Evolutionary conservation across 108 stramenopile species (phyloP).

Genomic region (Parietichytrium sp.): DNA sequence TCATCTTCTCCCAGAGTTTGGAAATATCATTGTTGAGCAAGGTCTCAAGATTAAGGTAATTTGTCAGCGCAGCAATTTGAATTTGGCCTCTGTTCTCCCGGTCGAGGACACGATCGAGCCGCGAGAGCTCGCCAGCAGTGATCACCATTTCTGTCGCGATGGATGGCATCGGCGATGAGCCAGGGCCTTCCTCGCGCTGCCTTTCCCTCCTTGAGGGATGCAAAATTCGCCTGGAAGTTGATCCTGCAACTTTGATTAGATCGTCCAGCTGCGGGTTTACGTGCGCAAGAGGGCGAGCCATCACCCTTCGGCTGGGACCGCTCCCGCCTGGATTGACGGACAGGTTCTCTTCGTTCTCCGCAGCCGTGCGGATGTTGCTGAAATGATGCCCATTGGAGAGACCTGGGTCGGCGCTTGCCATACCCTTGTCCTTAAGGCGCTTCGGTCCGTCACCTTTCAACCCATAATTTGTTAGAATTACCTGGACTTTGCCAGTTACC

Average conservation of each 20-base stretch:
- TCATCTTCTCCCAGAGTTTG: not conserved
- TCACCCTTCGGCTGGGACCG: slow-evolving; percentile 56
- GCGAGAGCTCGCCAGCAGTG: not conserved
- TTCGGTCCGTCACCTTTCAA: slow-evolving; percentile 27
- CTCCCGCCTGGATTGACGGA: not conserved
- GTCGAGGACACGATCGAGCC: not conserved
- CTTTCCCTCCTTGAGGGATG: not conserved
- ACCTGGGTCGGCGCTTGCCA: not conserved
- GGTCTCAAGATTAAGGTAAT: not conserved
- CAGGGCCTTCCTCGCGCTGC: not conserved
- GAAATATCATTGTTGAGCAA: not conserved
- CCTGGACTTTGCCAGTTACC: slow-evolving; percentile 44
- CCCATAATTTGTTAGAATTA: slow-evolving; percentile 48
- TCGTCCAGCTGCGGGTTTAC: slow-evolving; percentile 53
- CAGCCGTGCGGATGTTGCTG: too few species aligned
- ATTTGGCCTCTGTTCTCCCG: not conserved
- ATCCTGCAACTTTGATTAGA: slow-evolving; percentile 18
- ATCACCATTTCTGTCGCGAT: not conserved
- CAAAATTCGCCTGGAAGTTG: not conserved
- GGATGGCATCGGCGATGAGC: too few species aligned
- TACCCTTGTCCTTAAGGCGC: not conserved
- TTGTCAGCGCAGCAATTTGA: not conserved
- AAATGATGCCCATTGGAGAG: too few species aligned
- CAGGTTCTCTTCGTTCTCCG: too few species aligned
- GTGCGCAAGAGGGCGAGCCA: slow-evolving; percentile 59